A percentile compares a stretch with the other conserved stretches of the same genome.
Conservation (phyloP, 441 rosid genomes). For the Adansonia rubrostipa region DNA sequence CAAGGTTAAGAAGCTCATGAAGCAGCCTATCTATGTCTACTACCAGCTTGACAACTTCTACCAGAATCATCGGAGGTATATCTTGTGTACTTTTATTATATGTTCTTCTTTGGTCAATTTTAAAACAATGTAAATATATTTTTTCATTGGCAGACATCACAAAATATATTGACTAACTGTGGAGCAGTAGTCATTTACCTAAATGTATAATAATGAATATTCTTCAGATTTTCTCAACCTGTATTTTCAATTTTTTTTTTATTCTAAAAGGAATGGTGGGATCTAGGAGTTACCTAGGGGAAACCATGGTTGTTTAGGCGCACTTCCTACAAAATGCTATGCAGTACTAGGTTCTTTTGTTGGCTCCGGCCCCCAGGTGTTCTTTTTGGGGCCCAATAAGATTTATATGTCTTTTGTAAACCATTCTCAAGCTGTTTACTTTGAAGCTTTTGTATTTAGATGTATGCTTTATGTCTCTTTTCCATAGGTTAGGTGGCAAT, state of each 20-base stretch:
- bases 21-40: slow-evolving; percentile 79
- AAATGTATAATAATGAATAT: background rate
- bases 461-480: background rate
- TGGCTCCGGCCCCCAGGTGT: background rate
- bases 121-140: background rate
- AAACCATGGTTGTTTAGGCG: background rate
- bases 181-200: background rate
- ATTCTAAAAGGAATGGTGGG: background rate
- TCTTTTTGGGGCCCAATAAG: background rate
- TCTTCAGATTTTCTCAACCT: background rate
- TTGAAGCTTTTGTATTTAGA: background rate
- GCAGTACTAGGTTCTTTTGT: background rate
- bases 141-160: background rate
- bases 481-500: background rate
- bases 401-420: background rate
- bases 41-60: slow-evolving; percentile 97
- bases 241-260: background rate
- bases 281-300: background rate
- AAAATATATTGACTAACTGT: background rate
- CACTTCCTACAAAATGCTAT: background rate
- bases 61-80: slow-evolving; percentile 94
- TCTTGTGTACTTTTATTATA: slow-evolving; percentile 17
- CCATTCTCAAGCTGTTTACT: background rate
- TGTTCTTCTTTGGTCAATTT: background rate
- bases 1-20: slow-evolving; percentile 81